Percentiles rank a stretch among this genome's conserved stretches.
Conservation (phyloP, 2,329 filamentous ascomycete species). For the Aspergillus latus region DNA sequence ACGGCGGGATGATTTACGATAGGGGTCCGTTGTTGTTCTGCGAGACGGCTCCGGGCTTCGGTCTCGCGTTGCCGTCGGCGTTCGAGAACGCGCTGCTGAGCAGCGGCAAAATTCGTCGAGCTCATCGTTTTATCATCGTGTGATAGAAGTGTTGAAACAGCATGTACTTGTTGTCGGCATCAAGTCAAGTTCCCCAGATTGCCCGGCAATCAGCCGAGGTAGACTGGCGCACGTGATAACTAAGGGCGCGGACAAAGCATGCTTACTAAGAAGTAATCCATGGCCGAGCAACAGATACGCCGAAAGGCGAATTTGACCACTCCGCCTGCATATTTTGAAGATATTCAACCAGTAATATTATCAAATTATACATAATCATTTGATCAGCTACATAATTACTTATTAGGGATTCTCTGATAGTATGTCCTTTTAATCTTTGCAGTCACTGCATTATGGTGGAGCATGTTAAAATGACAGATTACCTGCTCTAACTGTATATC, state of each 20-base stretch:
- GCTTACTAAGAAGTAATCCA: background rate
- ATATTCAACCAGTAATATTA: too few species aligned
- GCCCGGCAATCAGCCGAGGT: slow-evolving; percentile 20
- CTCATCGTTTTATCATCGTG: slow-evolving; percentile 50
- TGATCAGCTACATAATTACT: too few species aligned
- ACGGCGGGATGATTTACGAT: slow-evolving; percentile 55
- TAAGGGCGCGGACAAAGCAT: too few species aligned
- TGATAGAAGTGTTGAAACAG: slow-evolving; percentile 3
- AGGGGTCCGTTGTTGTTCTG: slow-evolving; percentile 46
- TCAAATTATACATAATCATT: too few species aligned
- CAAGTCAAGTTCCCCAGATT: slow-evolving; percentile 19
- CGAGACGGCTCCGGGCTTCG: slow-evolving; percentile 58
- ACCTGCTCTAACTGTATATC: too few species aligned
- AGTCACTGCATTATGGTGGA: too few species aligned
- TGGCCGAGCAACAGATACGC: background rate
- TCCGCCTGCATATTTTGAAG: too few species aligned
- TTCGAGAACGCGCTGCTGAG: slow-evolving; percentile 80
- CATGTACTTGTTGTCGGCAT: background rate
- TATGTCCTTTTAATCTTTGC: too few species aligned
- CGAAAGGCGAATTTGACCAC: too few species aligned
- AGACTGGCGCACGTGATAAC: slow-evolving; percentile 16
- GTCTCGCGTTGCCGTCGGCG: slow-evolving; percentile 75
- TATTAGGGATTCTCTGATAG: too few species aligned
- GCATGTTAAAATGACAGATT: too few species aligned
- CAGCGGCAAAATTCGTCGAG: slow-evolving; percentile 75